Conservation (phyloP, 768 basidiomycete species). For the Pleurotus eryngii region DNA sequence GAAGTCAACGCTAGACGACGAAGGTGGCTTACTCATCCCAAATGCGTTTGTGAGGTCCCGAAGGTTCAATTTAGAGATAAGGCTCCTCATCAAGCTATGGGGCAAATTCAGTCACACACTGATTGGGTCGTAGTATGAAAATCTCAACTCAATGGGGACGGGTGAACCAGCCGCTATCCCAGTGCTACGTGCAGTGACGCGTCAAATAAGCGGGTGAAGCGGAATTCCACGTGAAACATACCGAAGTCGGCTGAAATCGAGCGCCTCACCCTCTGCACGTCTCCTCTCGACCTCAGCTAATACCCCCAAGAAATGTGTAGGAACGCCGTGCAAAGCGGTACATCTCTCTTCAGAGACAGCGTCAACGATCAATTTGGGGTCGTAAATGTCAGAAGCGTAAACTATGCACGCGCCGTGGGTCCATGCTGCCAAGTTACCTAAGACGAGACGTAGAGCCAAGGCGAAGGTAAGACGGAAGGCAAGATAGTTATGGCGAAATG, state of each 20-base stretch:
- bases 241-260: conserved; percentile 56
- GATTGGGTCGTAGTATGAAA: not conserved
- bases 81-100: conserved; percentile 50
- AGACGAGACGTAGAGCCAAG: conserved; percentile 56
- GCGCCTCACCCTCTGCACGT: conserved; percentile 35
- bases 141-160: conserved; percentile 62
- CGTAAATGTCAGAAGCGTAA: conserved; percentile 65
- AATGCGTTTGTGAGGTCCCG: conserved; percentile 74
- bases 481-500: conserved; percentile 10
- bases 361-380: conserved; percentile 66
- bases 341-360: conserved; percentile 66
- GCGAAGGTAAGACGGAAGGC: conserved; percentile 14
- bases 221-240: conserved; percentile 22
- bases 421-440: conserved; percentile 81
- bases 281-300: conserved; percentile 63
- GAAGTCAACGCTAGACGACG: not conserved
- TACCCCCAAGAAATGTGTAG: conserved; percentile 80
- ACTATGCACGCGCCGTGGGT: conserved; percentile 69
- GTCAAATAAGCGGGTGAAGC: too few species aligned
- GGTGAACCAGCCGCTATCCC: conserved; percentile 82
- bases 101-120: not conserved
- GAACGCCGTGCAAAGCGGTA: conserved; percentile 81
- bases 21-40: conserved; percentile 72
- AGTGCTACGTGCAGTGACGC: conserved; percentile 43
- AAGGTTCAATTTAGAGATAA: conserved; percentile 67